A percentile compares a stretch with the other conserved stretches of the same genome.
These are phyloP conservation scores for Uncinocarpus reesii DNA, from an alignment of 2,329 filamentous ascomycete species.

Conservation along the genomic window DNA sequence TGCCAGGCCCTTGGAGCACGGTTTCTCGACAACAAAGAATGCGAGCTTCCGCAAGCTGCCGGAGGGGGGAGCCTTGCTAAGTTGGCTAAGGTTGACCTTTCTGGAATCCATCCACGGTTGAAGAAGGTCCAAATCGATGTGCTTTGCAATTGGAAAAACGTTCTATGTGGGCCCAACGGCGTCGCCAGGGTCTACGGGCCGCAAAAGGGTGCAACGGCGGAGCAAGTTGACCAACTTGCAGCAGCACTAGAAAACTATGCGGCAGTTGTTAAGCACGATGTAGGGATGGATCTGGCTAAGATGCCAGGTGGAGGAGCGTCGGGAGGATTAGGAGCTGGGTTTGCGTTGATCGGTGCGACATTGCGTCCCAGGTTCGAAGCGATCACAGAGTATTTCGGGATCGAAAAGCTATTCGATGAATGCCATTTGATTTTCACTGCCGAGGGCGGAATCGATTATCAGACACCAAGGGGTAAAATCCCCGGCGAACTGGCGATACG, in stretches of 20 bases:
- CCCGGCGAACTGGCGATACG: constrained; percentile 44
- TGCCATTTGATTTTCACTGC: constrained; percentile 46
- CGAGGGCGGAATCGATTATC: constrained; percentile 44
- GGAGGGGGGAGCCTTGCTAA: constrained; percentile 35
- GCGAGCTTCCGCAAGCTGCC: constrained; percentile 29
- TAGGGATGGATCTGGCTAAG: constrained; percentile 31
- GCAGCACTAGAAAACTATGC: constrained; percentile 37
- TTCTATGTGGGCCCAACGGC: constrained; percentile 41
- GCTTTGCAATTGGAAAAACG: constrained; percentile 44
- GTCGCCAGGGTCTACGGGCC: constrained; percentile 44
- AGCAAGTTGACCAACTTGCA: constrained; percentile 37
- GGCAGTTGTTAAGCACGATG: constrained; percentile 25
- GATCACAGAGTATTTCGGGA: constrained; percentile 43
- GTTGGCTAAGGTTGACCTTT: constrained; percentile 35
- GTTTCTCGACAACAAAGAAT: constrained; percentile 33
- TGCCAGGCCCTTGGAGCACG: constrained; percentile 44
- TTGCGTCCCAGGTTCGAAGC: constrained; percentile 42
- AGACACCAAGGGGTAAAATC: constrained; percentile 45
- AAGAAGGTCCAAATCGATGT: constrained; percentile 38
- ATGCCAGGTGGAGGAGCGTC: constrained; percentile 43
- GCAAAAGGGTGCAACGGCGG: constrained; percentile 42
- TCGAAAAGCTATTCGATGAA: constrained; percentile 38
- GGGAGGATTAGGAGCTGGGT: constrained; percentile 44
- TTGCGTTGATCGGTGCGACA: constrained; percentile 40
- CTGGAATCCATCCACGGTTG: constrained; percentile 32